phyloP scores from a whole-genome alignment of 352 stramenopile species.

The Achlya hypogyna region DNA sequence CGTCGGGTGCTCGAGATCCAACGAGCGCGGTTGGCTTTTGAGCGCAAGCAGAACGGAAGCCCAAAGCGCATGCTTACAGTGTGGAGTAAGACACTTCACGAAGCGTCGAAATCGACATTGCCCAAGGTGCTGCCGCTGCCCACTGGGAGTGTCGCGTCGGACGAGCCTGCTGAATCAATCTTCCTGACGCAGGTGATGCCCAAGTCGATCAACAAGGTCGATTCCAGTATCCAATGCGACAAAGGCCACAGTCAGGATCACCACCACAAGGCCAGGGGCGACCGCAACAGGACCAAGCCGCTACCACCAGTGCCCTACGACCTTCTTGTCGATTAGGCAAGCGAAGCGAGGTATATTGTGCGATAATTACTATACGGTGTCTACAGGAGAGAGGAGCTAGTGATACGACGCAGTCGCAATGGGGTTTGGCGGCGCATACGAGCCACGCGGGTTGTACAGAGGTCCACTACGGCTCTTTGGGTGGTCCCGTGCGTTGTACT shows the following conservation, averaged over 20 bases:
- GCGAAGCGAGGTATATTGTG: no score
- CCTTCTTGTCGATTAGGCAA: background rate
- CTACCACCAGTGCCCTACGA: background rate
- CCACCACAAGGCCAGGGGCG: background rate
- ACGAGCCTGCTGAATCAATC: no score
- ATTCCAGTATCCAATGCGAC: no score
- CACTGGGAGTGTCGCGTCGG: no score
- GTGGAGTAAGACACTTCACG: no score
- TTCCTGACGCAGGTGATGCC: background rate
- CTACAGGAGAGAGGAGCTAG: background rate
- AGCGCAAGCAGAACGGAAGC: background rate
- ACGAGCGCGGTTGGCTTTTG: background rate
- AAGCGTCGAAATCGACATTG: no score
- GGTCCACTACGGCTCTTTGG: background rate
- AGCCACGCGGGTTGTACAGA: background rate
- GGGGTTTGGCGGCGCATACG: background rate
- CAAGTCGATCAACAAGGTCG: no score
- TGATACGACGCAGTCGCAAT: background rate
- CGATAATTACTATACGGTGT: constrained; percentile 11
- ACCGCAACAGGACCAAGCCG: background rate
- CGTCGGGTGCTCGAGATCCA: background rate
- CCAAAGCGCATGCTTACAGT: no score
- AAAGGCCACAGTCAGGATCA: no score
- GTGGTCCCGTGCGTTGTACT: background rate
- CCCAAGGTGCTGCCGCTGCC: no score